These are phyloP conservation scores for Tilletia indica DNA, from an alignment of 1,284 basidiomycete genomes.

Conservation along the genomic window DNA sequence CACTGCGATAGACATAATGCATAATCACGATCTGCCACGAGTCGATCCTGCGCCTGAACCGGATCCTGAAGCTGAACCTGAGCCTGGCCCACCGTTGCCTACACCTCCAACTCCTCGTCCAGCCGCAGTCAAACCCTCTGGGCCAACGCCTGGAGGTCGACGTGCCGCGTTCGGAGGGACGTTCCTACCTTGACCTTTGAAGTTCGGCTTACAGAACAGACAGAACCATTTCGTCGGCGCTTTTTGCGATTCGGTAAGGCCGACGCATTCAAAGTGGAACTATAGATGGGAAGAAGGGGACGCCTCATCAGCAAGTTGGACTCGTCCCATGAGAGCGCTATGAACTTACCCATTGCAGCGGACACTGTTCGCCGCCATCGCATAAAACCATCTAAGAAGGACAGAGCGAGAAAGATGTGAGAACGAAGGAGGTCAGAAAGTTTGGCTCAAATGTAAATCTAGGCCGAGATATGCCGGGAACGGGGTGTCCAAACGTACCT, in stretches of 20 bases:
- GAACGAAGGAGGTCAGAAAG: neutral
- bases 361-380: conserved; percentile 60
- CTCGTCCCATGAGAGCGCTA: neutral
- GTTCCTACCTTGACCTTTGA: conserved; percentile 39
- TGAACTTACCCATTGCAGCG: conserved; percentile 57
- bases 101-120: neutral
- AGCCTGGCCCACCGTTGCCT: neutral
- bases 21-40: neutral
- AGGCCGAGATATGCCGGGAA: no score
- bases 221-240: conserved; percentile 46
- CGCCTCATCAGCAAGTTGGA: neutral
- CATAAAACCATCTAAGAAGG: conserved; percentile 40
- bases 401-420: neutral
- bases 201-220: conserved; percentile 49
- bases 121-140: neutral
- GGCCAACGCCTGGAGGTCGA: neutral
- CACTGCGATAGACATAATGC: no score
- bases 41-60: neutral
- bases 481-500: conserved; percentile 38
- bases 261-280: conserved; percentile 53
- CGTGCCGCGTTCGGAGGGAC: conserved; percentile 30
- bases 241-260: conserved; percentile 35
- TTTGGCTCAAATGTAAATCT: no score
- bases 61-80: neutral
- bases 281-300: neutral